Evolutionary conservation across 441 rosid genomes (phyloP).

Genomic region (Capsella rubella): DNA sequence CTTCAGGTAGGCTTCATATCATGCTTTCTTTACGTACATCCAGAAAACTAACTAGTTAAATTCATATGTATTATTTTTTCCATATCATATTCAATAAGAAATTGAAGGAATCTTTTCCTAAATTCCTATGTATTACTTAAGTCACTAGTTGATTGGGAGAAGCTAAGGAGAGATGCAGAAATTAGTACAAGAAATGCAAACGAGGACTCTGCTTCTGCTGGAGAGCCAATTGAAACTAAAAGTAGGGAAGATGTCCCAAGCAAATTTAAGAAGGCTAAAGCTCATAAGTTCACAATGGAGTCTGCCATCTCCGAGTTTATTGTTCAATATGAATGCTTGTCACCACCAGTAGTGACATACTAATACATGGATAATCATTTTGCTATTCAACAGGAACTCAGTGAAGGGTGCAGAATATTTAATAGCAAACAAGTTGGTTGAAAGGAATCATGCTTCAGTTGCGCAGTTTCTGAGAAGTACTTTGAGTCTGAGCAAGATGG

Average conservation of each 20-base stretch:
- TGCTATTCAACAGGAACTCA: conserved; percentile 96
- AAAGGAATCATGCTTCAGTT: conserved; percentile 79
- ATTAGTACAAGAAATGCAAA: conserved; percentile 51
- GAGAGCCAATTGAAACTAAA: conserved; percentile 64
- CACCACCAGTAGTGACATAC: conserved; percentile 18
- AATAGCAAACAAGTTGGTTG: conserved; percentile 87
- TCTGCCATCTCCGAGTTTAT: conserved; percentile 93
- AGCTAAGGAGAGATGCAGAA: conserved; percentile 62
- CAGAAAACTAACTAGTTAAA: too few species aligned
- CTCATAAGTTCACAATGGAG: conserved; percentile 97
- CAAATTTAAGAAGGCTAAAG: conserved; percentile 97
- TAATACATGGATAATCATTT: conserved; percentile 41
- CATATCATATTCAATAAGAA: conserved; percentile 35
- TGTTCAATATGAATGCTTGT: conserved; percentile 22
- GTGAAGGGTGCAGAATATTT: conserved; percentile 81
- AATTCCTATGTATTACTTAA: conserved; percentile 86
- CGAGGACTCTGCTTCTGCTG: conserved; percentile 57
- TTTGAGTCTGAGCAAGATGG: conserved; percentile 86
- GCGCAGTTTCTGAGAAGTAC: conserved; percentile 89
- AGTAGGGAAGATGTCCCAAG: conserved; percentile 75
- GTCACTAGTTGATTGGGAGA: conserved; percentile 99
- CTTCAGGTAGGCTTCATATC: too few species aligned
- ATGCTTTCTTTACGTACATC: too few species aligned
- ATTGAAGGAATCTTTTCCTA: conserved; percentile 41
- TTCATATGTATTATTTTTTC: too few species aligned